phyloP scores from a whole-genome alignment of 2,329 filamentous ascomycete species.

The Pseudonectria buxi region DNA sequence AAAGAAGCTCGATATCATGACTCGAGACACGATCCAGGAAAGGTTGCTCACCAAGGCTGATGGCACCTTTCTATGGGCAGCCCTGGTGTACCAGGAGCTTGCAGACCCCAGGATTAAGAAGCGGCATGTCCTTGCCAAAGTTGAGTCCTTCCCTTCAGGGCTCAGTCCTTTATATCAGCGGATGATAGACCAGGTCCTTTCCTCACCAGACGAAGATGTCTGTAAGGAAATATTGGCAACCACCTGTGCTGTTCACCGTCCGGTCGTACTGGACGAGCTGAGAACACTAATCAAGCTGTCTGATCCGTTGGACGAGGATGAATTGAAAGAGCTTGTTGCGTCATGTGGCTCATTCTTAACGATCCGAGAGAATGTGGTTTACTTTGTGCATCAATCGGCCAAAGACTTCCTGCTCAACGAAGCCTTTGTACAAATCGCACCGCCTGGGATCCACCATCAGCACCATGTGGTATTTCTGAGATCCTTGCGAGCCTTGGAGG shows the following conservation, averaged over 20 bases:
- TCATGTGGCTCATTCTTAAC: conserved; percentile 31
- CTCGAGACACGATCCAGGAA: conserved; percentile 2
- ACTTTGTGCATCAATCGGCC: conserved; percentile 37
- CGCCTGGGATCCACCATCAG: conserved; percentile 13
- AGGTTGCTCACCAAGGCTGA: conserved; percentile 26
- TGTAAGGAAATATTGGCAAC: too few relatives aligned
- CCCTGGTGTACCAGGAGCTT: conserved; percentile 12
- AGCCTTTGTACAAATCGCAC: conserved; percentile 22
- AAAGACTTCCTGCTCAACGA: conserved; percentile 32
- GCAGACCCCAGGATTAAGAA: neutral
- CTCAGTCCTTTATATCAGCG: too few relatives aligned
- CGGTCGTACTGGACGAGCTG: too few relatives aligned
- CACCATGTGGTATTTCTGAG: conserved; percentile 27
- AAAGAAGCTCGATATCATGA: conserved; percentile 5
- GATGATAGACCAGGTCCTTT: too few relatives aligned
- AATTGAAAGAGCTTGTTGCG: too few relatives aligned
- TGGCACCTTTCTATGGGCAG: conserved; percentile 24
- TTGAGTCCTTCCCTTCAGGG: too few relatives aligned
- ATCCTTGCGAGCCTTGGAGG: conserved; percentile 26
- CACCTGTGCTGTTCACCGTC: too few relatives aligned
- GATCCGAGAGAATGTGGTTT: conserved; percentile 21
- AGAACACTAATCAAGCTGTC: too few relatives aligned
- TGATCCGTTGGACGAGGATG: too few relatives aligned
- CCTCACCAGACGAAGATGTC: too few relatives aligned
- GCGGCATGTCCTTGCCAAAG: too few relatives aligned